Base-by-base conservation (phyloP, 1,284 basidiomycete species). In the Puccinia hordei region DNA sequence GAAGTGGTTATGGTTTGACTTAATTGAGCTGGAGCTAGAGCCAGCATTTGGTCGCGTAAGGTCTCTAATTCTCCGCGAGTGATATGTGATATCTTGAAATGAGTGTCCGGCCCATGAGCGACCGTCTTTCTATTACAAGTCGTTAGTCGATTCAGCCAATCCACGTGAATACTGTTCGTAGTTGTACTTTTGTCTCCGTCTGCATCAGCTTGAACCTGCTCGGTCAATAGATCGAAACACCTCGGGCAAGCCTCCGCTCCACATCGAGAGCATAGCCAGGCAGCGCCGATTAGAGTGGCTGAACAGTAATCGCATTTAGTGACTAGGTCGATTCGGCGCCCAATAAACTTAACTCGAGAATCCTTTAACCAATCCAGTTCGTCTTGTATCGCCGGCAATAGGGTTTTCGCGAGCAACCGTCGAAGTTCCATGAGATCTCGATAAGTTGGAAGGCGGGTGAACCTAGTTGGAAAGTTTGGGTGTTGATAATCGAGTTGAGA, bases 241-340 rank as follows among this genome's bases (percentile, higher is more conserved):
- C 55, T 80, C 15, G 57, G 27, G 53, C 77, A 80, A 35, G 77
- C 69, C 46, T 80, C 77, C 4, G 55, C 55, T 2, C 77, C 77
- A 73, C 77, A 80, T 44, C 53, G 53, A 27, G 53, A 41, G 49
- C 77, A 80, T 9, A 80, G 53, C 77, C 68, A 73, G 8, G 77
- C 77, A 9, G 38, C 69, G 27, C 77, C 77, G 12, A 80, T 73
- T 4, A 80, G 61, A 4, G 77, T 80, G 2, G 55, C 41, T 22
- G 59, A 73, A 35, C 77, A 80, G 71, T 80, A 80, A 65, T 80
- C 77, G 51, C 77, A 80, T n/a, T 72, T 80, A 9, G 59, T 73
- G 4, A 51, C 55, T 10, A 65, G 1, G n/a, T 80, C 77, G 19
- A 80, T 61, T 46, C 59, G 55, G 15, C 69, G 68, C 1, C 69